Evolutionary conservation across 2,329 filamentous ascomycete genomes (phyloP).

Genomic region (Pyrenophora graminea): DNA sequence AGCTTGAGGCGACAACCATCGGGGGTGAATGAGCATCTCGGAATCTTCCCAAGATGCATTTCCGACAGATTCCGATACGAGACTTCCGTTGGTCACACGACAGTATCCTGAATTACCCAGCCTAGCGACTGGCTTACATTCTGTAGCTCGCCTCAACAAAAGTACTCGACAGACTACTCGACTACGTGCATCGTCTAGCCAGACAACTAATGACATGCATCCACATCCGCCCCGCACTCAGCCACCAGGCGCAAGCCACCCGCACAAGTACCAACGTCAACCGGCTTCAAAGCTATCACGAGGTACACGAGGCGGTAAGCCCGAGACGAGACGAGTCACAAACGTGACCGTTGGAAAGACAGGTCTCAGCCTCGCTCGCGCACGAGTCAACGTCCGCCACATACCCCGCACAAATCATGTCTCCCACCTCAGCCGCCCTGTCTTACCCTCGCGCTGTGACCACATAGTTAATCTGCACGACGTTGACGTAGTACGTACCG

Average conservation of each 20-base stretch:
- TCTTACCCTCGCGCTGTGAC: slow-evolving; percentile 17
- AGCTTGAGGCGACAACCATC: slow-evolving; percentile 28
- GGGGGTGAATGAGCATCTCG: slow-evolving; percentile 21
- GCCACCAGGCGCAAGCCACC: too few relatives aligned
- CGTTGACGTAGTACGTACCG: slow-evolving; percentile 3
- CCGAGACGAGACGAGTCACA: background rate
- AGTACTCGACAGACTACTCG: too few relatives aligned
- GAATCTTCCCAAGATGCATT: background rate
- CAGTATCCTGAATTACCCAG: too few relatives aligned
- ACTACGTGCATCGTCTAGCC: too few relatives aligned
- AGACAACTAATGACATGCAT: too few relatives aligned
- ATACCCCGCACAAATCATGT: slow-evolving; percentile 7
- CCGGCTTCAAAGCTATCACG: background rate
- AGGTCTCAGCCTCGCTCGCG: slow-evolving; percentile 10
- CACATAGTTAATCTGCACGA: slow-evolving; percentile 19
- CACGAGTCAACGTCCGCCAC: slow-evolving; percentile 2
- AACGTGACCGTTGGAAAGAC: slow-evolving; percentile 9
- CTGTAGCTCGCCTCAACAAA: too few relatives aligned
- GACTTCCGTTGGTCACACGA: too few relatives aligned
- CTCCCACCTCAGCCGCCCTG: background rate
- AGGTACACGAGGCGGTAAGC: slow-evolving; percentile 1
- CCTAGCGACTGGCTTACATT: too few relatives aligned
- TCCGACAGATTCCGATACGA: background rate
- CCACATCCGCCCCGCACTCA: too few relatives aligned
- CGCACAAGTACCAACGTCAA: background rate